Evolutionary conservation across 2,329 filamentous ascomycete genomes (phyloP), one percentile per base, ranked within the genome.

Genomic region (Furcasterigmium furcatum): DNA sequence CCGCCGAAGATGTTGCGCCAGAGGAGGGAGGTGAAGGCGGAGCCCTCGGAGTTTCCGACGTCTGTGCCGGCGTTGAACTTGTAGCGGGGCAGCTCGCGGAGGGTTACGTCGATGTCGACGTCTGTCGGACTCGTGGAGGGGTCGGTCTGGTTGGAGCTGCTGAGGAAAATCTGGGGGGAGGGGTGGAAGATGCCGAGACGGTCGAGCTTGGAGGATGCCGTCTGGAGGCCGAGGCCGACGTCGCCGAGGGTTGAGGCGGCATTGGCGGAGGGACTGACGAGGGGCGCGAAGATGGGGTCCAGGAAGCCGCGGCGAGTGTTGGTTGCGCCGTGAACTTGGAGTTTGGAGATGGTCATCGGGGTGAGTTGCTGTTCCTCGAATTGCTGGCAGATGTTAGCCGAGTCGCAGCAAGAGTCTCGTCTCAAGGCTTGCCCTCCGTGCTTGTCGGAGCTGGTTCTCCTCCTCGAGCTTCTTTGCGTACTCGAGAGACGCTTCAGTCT

Each of bases 1-100:
- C 94, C 94, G 43, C 94, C 94, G 62, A 99, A 89, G 48, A 99
- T 79, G 67, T 99, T 99, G 55, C 94, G 85, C 74, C 91, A 85
- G 43, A 92, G 77, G 38, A 91, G 77, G 55, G 94, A 92, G 54
- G 88, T 85, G 61, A 95, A 97, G 4, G 91, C 92, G 8, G 91
- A 95, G 29, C 92, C 94, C 67, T 99, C 94, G 19, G 89, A 84
- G 60, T 95, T 95, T 51, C 94, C 94, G 38, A 96, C 78, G 62
- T 97, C 92, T 9, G 94, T 97, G 48, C 94, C 94, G 1, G 91
- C 96, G 72, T 95, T 95, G 58, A 97, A 79, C 48, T 91, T 83
- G 59, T 97, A 82, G 32, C 87, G 84, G 25, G 88, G 86, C 54
- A 88, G 84, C 67, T 99, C 92, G 44, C 82, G 82, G 46, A 96